Evolutionary conservation across 129 eudicot genomes (phyloP).

Genomic region (Escallonia rubra): DNA sequence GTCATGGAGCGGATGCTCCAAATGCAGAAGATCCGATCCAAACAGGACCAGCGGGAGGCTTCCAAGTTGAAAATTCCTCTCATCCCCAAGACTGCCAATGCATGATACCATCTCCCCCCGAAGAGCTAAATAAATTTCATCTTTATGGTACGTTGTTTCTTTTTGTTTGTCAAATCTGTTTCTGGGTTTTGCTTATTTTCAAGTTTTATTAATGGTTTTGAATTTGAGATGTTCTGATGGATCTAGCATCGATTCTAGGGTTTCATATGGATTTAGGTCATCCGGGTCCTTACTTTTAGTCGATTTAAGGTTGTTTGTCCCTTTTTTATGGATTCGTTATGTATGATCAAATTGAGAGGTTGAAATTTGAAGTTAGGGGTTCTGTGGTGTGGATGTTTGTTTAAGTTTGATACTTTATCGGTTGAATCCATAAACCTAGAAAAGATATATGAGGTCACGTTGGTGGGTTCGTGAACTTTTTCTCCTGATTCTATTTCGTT

Average conservation of each 20-base stretch:
- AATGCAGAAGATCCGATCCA: conserved; percentile 70
- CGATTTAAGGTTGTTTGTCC: not conserved
- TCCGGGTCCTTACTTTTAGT: not conserved
- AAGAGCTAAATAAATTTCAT: not conserved
- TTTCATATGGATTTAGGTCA: not conserved
- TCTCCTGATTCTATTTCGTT: no score
- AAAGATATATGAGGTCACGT: no score
- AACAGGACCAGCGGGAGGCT: conserved; percentile 3
- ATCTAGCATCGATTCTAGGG: not conserved
- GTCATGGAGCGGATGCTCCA: conserved; percentile 90
- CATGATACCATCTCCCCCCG: conserved; percentile 12
- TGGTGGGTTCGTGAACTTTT: no score
- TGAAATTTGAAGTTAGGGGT: no score
- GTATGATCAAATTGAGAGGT: not conserved
- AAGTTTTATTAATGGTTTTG: not conserved
- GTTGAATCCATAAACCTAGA: no score
- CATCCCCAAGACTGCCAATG: conserved; percentile 66
- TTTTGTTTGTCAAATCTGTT: not conserved
- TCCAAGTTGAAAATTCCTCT: conserved; percentile 45
- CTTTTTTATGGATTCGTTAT: not conserved
- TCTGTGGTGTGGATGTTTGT: no score
- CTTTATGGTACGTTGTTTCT: conserved; percentile 2
- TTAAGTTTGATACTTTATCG: no score
- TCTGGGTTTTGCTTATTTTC: not conserved
- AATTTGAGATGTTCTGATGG: not conserved